These are phyloP conservation scores for Rutstroemia sp. DNA, from an alignment of 2,329 filamentous ascomycete genomes.

Conservation along the genomic window DNA sequence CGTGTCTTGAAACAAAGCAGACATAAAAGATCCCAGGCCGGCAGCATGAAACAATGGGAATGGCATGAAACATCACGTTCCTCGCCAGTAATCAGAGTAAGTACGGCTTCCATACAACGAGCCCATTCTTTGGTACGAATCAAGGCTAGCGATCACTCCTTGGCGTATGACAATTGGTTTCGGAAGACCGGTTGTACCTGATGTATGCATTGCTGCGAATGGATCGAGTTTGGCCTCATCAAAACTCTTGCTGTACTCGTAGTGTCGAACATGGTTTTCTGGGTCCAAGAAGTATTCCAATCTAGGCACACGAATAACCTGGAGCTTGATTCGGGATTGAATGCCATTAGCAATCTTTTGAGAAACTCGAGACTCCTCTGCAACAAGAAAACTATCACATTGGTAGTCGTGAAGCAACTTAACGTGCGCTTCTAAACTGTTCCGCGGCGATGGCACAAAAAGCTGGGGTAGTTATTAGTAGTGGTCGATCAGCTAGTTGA, in stretches of 20 bases:
- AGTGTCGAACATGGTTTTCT: background rate
- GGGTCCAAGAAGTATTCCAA: background rate
- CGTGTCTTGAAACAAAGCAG: background rate
- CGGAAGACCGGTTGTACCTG: slow-evolving; percentile 11
- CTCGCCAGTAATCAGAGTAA: background rate
- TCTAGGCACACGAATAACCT: background rate
- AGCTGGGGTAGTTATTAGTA: background rate
- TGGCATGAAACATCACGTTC: background rate
- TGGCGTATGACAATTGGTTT: slow-evolving; percentile 9
- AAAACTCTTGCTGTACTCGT: slow-evolving; percentile 14
- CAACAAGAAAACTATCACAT: background rate
- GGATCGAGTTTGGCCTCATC: slow-evolving; percentile 14
- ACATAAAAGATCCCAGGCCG: background rate
- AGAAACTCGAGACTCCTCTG: background rate
- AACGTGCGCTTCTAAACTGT: background rate
- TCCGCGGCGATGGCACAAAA: background rate
- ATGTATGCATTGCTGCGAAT: slow-evolving; percentile 9
- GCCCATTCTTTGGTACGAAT: background rate
- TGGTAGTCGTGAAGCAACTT: background rate
- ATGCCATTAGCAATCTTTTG: background rate
- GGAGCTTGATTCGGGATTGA: background rate
- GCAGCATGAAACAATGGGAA: slow-evolving; percentile 11
- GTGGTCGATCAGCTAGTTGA: background rate
- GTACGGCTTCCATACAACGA: background rate
- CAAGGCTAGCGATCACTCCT: slow-evolving; percentile 5